Evolutionary conservation across 192 early-diverging fungal species (phyloP).

Genomic region (Backusella sp.): DNA sequence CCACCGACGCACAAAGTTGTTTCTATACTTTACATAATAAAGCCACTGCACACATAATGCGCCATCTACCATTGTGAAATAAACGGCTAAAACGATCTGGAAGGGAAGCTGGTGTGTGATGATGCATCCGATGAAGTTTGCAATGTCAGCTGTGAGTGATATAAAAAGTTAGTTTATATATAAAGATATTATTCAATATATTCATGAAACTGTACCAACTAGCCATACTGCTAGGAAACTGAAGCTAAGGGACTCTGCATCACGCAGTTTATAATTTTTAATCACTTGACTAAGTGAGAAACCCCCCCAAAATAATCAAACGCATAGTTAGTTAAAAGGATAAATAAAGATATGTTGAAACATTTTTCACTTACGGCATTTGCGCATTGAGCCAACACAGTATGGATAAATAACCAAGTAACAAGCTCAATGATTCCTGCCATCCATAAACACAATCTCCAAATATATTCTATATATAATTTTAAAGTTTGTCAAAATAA

Average conservation of each 20-base stretch:
- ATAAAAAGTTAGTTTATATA: not conserved
- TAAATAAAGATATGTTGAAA: not conserved
- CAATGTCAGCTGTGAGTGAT: slow-evolving; percentile 56
- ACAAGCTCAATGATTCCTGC: slow-evolving; percentile 38
- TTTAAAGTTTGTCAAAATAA: not conserved
- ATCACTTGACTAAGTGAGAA: slow-evolving; percentile 40
- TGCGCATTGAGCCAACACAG: slow-evolving; percentile 71
- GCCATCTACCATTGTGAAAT: slow-evolving; percentile 29
- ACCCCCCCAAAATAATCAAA: not conserved
- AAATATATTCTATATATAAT: slow-evolving; percentile 35
- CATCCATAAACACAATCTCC: slow-evolving; percentile 48
- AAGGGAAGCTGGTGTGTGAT: slow-evolving; percentile 69
- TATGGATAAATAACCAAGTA: slow-evolving; percentile 59
- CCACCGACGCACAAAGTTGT: slow-evolving; percentile 20
- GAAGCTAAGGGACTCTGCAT: slow-evolving; percentile 50
- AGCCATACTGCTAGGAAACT: slow-evolving; percentile 63
- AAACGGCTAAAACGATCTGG: slow-evolving; percentile 44
- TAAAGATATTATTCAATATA: not conserved
- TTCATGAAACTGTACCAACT: slow-evolving; percentile 30
- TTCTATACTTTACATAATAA: slow-evolving; percentile 26
- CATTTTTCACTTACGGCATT: slow-evolving; percentile 57
- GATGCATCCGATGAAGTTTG: slow-evolving; percentile 69
- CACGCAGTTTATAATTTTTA: slow-evolving; percentile 50
- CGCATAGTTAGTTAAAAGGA: not conserved
- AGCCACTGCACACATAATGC: slow-evolving; percentile 27